Evolutionary conservation across 305 asterid species (phyloP).

Genomic region (Rubia tinctorum): DNA sequence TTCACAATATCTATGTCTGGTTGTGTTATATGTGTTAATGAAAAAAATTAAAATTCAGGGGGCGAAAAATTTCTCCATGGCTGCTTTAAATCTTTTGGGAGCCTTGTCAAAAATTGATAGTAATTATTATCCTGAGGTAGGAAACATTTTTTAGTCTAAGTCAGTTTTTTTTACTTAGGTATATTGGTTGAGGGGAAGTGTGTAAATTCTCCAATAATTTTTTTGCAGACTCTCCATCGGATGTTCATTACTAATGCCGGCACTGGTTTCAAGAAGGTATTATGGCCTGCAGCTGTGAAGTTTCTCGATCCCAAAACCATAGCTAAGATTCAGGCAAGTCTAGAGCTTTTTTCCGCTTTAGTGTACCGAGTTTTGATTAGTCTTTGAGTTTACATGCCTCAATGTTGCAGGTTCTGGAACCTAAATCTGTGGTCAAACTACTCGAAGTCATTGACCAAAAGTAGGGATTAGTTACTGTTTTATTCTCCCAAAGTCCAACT

Average conservation of each 20-base stretch:
- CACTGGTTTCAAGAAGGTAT: constrained; percentile 80
- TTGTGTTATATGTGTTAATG: neutral
- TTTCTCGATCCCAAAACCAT: constrained; percentile 84
- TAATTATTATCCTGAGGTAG: constrained; percentile 88
- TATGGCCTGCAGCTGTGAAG: constrained; percentile 96
- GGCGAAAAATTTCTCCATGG: constrained; percentile 65
- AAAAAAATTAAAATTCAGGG: constrained; percentile 49
- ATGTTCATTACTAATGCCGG: constrained; percentile 95
- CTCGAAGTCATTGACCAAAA: constrained; percentile 79
- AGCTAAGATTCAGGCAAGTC: constrained; percentile 67
- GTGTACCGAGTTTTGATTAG: constrained; percentile 19
- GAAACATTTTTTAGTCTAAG: neutral
- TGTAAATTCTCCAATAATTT: constrained; percentile 19
- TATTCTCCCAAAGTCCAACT: neutral
- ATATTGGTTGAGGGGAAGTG: neutral
- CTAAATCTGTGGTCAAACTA: constrained; percentile 72
- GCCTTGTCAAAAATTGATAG: constrained; percentile 81
- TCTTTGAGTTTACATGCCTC: constrained; percentile 17
- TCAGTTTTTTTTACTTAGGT: neutral
- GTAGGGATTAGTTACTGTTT: constrained; percentile 28
- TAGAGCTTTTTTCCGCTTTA: neutral
- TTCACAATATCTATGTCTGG: neutral
- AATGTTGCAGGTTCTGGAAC: constrained; percentile 61
- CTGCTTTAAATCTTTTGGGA: constrained; percentile 72
- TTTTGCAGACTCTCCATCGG: constrained; percentile 72